These are phyloP conservation scores for Ophiostoma ulmi DNA, from an alignment of 2,329 filamentous ascomycete genomes.

Conservation along the genomic window DNA sequence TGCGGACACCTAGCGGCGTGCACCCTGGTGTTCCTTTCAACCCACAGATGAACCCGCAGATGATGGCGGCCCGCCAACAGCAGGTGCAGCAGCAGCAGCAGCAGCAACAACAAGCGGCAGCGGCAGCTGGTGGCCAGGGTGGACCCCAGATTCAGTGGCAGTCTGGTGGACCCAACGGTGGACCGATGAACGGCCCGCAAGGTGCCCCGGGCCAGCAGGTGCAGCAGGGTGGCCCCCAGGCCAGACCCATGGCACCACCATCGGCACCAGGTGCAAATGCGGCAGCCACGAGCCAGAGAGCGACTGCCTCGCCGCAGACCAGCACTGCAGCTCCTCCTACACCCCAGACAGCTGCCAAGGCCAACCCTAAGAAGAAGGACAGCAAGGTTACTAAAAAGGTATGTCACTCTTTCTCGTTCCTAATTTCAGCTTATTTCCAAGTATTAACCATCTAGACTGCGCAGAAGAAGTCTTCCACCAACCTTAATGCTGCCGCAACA, in stretches of 20 bases:
- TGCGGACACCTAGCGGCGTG: slow-evolving; percentile 61
- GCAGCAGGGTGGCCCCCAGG: slow-evolving; percentile 63
- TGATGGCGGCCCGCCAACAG: slow-evolving; percentile 47
- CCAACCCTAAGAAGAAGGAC: slow-evolving; percentile 73
- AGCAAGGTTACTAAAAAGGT: slow-evolving; percentile 64
- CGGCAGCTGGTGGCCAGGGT: slow-evolving; percentile 31
- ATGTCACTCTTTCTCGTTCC: slow-evolving; percentile 28
- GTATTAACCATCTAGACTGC: slow-evolving; percentile 39
- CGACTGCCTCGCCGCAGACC: slow-evolving; percentile 58
- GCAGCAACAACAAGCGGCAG: slow-evolving; percentile 23
- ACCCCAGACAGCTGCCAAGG: slow-evolving; percentile 66
- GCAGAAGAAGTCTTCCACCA: slow-evolving; percentile 60
- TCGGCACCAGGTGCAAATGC: slow-evolving; percentile 48
- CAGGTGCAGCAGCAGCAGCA: slow-evolving; percentile 30
- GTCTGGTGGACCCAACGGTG: slow-evolving; percentile 40
- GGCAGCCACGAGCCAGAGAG: slow-evolving; percentile 48
- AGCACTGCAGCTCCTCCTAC: slow-evolving; percentile 67
- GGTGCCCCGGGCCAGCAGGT: slow-evolving; percentile 46
- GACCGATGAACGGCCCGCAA: slow-evolving; percentile 37
- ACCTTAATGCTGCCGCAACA: slow-evolving; percentile 48
- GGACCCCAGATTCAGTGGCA: slow-evolving; percentile 48
- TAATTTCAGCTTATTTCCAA: too few relatives aligned
- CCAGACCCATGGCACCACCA: slow-evolving; percentile 63
- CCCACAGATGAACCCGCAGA: slow-evolving; percentile 56
- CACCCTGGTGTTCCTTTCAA: slow-evolving; percentile 57